These are phyloP conservation scores for Omphalotus olearius DNA, from an alignment of 1,284 basidiomycete species.

Conservation along the genomic window DNA sequence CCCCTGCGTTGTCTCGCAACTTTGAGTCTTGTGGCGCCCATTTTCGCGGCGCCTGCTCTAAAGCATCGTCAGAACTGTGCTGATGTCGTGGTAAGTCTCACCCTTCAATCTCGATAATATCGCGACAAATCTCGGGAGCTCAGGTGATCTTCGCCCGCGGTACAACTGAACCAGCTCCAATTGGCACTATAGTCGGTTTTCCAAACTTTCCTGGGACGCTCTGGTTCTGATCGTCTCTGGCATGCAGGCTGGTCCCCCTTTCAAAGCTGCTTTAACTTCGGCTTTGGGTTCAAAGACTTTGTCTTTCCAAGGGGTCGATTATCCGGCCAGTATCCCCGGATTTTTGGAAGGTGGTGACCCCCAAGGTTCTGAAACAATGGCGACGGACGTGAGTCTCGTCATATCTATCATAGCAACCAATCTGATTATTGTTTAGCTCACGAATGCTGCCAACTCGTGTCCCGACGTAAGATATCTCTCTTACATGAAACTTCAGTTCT, in stretches of 20 bases:
- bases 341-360: slow-evolving; percentile 10
- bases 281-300: background rate
- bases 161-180: slow-evolving; percentile 11
- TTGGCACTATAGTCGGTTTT: slow-evolving; percentile 1
- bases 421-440: slow-evolving; percentile 4
- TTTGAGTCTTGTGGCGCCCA: background rate
- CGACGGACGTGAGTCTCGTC: slow-evolving; percentile 1
- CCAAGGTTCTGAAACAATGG: slow-evolving; percentile 11
- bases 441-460: slow-evolving; percentile 15
- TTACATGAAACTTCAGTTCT: background rate
- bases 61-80: background rate
- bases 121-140: background rate
- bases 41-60: background rate
- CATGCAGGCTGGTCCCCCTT: slow-evolving; percentile 3
- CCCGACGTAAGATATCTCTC: slow-evolving; percentile 10
- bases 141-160: slow-evolving; percentile 12
- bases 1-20: background rate
- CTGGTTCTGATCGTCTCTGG: background rate
- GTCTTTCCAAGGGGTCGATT: slow-evolving; percentile 13
- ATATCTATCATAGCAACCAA: background rate
- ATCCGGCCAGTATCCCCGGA: slow-evolving; percentile 11
- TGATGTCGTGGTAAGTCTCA: slow-evolving; percentile 8
- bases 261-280: background rate
- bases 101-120: too few relatives aligned
- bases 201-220: too few relatives aligned